Base-by-base conservation (phyloP, 2,329 filamentous ascomycete genomes). In the Chrysoporthe cubensis region DNA sequence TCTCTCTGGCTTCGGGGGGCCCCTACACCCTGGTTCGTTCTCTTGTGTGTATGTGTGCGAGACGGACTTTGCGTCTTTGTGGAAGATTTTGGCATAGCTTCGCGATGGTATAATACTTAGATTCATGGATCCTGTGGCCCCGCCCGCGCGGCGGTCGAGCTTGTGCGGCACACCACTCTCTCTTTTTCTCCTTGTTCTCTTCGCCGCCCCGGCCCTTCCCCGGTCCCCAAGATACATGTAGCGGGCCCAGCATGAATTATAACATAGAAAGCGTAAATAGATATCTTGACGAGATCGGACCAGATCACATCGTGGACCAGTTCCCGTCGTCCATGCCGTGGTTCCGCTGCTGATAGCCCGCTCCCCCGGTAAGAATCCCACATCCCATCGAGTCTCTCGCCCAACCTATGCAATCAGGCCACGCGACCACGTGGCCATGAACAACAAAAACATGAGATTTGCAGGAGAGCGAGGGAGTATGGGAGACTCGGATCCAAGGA, bases 101-200 rank as follows among this genome's bases (percentile, higher is more conserved):
- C 54, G 54, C 7, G 6, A 4, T 40, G 54, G 34, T 57, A 57
- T 57, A 57, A 57, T 40, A 57, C 34, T 18, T 57, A 57, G 32
- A 57, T n/a, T 40, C 34, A 57, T 8, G 6, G 34, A 16, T n/a
- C 32, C 32, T 56, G 52, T 37, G 52, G 26, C 3, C 32, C 52
- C 52, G 13, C 4, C 21, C 16, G 26, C 5, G 13, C 32, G 32
- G 32, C 26, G 52, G 52, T 32, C 13, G 52, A 56, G 50, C 16
- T 2, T 56, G 32, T 37, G 6, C 8, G n/a, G 48, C 21, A 52
- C 11, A 52, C 5, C 21, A 52, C 13, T 8, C 26, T 8, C 26
- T 52, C 21, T 52, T 13, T 56, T 40, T n/a, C 7, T 9, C 44
- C 18, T 26, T 26, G 13, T 14, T 14, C 44, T 46, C 18, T 46